A percentile compares a stretch with the other conserved stretches of the same genome.
Conservation (phyloP, 345 rosid species). For the Populus ilicifolia region DNA sequence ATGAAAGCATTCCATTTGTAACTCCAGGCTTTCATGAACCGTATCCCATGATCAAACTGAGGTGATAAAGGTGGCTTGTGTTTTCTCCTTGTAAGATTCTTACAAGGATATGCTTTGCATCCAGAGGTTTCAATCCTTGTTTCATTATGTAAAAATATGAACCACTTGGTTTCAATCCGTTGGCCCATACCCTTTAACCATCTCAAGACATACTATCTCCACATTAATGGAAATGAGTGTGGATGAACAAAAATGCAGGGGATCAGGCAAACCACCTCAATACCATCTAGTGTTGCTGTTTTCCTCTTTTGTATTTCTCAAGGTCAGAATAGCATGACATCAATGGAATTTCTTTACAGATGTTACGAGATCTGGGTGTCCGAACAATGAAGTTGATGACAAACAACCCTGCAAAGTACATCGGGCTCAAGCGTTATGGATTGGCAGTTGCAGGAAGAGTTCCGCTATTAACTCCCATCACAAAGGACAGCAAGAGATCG, state of each 20-base stretch:
- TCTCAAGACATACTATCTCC: too few species aligned
- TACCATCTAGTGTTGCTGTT: too few species aligned
- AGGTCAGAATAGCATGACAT: too few species aligned
- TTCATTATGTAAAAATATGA: not conserved
- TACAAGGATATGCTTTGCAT: not conserved
- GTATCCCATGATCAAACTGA: not conserved
- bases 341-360: slow-evolving; percentile 35
- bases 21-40: not conserved
- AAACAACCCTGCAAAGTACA: slow-evolving; percentile 77
- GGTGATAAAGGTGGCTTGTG: not conserved
- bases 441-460: slow-evolving; percentile 61
- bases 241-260: not conserved
- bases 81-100: too few species aligned
- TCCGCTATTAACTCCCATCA: slow-evolving; percentile 63
- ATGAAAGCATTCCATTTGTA: not conserved
- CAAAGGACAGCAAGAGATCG: slow-evolving; percentile 57
- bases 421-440: slow-evolving; percentile 80
- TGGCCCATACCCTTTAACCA: not conserved
- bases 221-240: not conserved
- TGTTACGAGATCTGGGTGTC: slow-evolving; percentile 68
- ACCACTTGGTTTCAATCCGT: not conserved
- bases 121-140: not conserved
- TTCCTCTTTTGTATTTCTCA: too few species aligned
- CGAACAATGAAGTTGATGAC: slow-evolving; percentile 89
- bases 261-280: too few species aligned